Evolutionary conservation across 352 stramenopile genomes (phyloP).

Genomic region (Phytopythium kandeliae): DNA sequence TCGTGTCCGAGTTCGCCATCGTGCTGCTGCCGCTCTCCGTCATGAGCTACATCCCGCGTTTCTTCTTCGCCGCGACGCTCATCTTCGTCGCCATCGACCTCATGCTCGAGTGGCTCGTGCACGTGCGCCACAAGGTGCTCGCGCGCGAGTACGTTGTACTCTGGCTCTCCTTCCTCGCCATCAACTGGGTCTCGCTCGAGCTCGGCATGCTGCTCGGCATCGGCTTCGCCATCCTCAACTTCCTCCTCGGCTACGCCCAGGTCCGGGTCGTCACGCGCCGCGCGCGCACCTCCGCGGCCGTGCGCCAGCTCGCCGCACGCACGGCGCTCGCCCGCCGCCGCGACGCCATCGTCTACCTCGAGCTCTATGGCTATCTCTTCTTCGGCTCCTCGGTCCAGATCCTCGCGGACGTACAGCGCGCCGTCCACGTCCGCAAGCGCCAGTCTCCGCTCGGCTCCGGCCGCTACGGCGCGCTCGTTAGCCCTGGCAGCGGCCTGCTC

Average conservation of each 20-base stretch:
- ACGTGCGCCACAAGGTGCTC: conserved; percentile 79
- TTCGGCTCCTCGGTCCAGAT: conserved; percentile 84
- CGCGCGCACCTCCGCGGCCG: conserved; percentile 32
- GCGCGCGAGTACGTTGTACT: conserved; percentile 91
- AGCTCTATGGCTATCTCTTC: conserved; percentile 84
- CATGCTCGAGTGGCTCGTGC: conserved; percentile 95
- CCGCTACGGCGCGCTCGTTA: conserved; percentile 1
- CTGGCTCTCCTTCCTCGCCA: conserved; percentile 91
- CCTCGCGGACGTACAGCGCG: conserved; percentile 48
- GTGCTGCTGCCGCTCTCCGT: conserved; percentile 91
- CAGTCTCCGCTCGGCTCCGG: conserved; percentile 17
- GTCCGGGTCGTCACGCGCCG: conserved; percentile 59
- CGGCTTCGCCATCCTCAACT: conserved; percentile 82
- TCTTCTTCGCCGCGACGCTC: conserved; percentile 97
- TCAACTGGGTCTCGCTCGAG: conserved; percentile 95
- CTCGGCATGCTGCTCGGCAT: conserved; percentile 94
- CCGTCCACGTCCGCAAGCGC: conserved; percentile 55
- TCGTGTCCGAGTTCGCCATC: conserved; percentile 83
- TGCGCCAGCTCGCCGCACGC: conserved; percentile 62
- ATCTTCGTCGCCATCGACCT: conserved; percentile 98
- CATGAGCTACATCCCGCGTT: conserved; percentile 93
- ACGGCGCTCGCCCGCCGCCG: conserved; percentile 58
- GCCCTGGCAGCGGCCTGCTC: not conserved
- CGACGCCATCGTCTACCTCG: conserved; percentile 70
- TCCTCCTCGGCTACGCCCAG: conserved; percentile 73